Conservation (phyloP, 768 basidiomycete species). For the Rhodosporidiobolus sp. region DNA sequence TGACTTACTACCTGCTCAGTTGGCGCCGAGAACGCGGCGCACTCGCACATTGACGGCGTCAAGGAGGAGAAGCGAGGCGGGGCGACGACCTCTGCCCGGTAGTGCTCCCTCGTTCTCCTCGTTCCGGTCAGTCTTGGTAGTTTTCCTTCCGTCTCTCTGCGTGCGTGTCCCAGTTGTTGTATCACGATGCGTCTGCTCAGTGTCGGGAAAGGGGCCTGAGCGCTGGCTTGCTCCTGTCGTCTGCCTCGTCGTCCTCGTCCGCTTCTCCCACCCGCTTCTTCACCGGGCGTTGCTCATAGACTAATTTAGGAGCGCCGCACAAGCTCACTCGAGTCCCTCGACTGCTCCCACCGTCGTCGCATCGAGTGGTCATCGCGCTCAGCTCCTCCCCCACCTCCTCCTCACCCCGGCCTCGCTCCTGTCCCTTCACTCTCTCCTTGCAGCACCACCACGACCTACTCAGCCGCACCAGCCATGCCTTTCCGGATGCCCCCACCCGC, state of each 20-base stretch:
- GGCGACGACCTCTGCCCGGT: conserved; percentile 17
- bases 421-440: not conserved
- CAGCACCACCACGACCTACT: not conserved
- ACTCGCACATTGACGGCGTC: conserved; percentile 23
- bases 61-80: conserved; percentile 28
- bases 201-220: too few species aligned
- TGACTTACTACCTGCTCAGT: not conserved
- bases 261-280: too few species aligned
- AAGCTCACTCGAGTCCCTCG: too few species aligned
- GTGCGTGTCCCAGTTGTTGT: not conserved
- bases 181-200: not conserved
- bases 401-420: not conserved
- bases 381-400: not conserved
- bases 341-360: not conserved
- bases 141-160: not conserved
- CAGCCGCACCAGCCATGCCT: conserved; percentile 13
- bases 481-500: conserved; percentile 12
- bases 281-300: too few species aligned
- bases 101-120: not conserved
- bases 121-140: not conserved
- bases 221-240: not conserved
- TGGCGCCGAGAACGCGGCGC: conserved; percentile 31
- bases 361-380: too few species aligned
- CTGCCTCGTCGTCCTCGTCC: not conserved
- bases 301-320: too few species aligned